These are phyloP conservation scores for Penicillium sp. DNA, from an alignment of 2,329 filamentous ascomycete species.

Conservation along the genomic window DNA sequence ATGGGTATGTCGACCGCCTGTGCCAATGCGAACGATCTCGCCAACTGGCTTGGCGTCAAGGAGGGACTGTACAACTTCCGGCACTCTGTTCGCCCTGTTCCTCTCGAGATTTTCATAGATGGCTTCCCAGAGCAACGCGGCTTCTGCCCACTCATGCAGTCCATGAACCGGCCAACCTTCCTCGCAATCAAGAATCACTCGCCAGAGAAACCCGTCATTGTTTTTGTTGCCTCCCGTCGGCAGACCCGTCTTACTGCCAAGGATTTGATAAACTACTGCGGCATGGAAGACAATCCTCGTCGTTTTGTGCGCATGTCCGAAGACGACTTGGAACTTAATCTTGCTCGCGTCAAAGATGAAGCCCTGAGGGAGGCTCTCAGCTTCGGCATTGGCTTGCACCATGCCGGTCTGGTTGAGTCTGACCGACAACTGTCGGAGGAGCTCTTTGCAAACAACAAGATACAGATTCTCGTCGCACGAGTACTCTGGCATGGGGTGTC, in stretches of 20 bases:
- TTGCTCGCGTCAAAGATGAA: slow-evolving; percentile 88
- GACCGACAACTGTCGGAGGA: slow-evolving; percentile 90
- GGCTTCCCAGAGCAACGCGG: slow-evolving; percentile 92
- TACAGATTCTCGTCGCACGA: slow-evolving; percentile 96
- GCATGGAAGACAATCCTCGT: slow-evolving; percentile 95
- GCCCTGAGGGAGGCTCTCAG: slow-evolving; percentile 88
- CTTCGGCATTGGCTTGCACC: slow-evolving; percentile 95
- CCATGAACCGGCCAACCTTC: slow-evolving; percentile 97
- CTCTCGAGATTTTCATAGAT: slow-evolving; percentile 93
- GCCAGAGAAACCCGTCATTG: slow-evolving; percentile 93
- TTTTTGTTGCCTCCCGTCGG: slow-evolving; percentile 91
- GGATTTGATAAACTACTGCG: slow-evolving; percentile 93
- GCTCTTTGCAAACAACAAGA: slow-evolving; percentile 94
- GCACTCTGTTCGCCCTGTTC: slow-evolving; percentile 93
- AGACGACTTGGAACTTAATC: slow-evolving; percentile 82
- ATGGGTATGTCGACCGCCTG: slow-evolving; percentile 99
- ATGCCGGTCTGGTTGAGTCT: slow-evolving; percentile 91
- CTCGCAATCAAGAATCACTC: slow-evolving; percentile 95
- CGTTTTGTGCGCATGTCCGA: slow-evolving; percentile 92
- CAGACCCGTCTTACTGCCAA: slow-evolving; percentile 94
- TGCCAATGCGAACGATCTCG: slow-evolving; percentile 89
- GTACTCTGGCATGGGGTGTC: slow-evolving; percentile 95
- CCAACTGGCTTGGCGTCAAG: slow-evolving; percentile 95
- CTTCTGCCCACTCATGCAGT: slow-evolving; percentile 97
- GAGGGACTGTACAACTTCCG: slow-evolving; percentile 95